phyloP scores from a whole-genome alignment of 305 asterid genomes.

The Solanum hybrid region DNA sequence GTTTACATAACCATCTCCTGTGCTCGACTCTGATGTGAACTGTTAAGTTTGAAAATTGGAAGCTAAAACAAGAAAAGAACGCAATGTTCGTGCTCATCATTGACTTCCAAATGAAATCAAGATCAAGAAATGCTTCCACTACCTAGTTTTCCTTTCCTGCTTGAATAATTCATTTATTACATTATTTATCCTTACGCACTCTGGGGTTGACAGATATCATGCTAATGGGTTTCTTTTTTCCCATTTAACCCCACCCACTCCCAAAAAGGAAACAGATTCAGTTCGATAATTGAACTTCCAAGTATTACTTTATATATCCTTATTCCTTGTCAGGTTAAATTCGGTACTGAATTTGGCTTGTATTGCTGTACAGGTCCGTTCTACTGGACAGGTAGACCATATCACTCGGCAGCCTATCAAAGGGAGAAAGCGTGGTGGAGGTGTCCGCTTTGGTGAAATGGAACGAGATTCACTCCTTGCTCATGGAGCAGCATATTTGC shows the following conservation, averaged over 20 bases:
- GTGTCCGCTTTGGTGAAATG: conserved; percentile 96
- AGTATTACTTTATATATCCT: not conserved
- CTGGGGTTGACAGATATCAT: not conserved
- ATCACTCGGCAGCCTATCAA: conserved; percentile 87
- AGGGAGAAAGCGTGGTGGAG: conserved; percentile 96
- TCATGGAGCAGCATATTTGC: conserved; percentile 87
- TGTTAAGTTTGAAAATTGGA: not conserved
- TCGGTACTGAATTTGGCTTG: not conserved
- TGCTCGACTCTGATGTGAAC: not conserved
- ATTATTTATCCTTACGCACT: not conserved
- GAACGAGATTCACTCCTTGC: conserved; percentile 95
- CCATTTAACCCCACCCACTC: not conserved
- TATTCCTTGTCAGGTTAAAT: not conserved
- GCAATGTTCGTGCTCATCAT: not conserved
- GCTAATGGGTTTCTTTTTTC: not conserved
- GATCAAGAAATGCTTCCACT: not conserved
- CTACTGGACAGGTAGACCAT: conserved; percentile 79
- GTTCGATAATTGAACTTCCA: not conserved
- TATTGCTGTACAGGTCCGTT: conserved; percentile 57
- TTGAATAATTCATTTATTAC: not conserved
- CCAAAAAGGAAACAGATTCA: not conserved
- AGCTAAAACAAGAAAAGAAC: not conserved
- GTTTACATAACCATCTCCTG: not conserved
- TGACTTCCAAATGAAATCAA: not conserved
- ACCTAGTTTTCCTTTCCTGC: not conserved